Percentiles rank a stretch among this genome's conserved stretches.
These are phyloP conservation scores for Hypholoma fasciculare DNA, from an alignment of 768 basidiomycete species.

Conservation along the genomic window DNA sequence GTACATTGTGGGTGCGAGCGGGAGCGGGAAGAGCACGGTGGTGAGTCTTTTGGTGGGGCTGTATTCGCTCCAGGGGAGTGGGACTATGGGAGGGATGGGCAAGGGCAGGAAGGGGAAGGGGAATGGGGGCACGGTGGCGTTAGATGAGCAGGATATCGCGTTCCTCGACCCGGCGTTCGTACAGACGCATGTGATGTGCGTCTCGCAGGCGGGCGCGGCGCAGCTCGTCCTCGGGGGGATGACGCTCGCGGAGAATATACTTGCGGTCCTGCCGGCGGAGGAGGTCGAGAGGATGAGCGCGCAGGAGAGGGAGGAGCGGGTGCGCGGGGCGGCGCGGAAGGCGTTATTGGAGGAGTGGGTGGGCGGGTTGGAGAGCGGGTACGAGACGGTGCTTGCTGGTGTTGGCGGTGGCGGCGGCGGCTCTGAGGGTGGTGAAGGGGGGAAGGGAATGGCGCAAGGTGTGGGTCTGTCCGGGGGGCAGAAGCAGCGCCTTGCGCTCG, in stretches of 20 bases:
- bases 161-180: constrained; percentile 75
- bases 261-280: constrained; percentile 42
- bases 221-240: constrained; percentile 66
- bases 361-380: constrained; percentile 79
- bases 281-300: constrained; percentile 30
- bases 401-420: constrained; percentile 2
- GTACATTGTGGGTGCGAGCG: constrained; percentile 89
- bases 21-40: constrained; percentile 92
- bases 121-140: constrained; percentile 54
- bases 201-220: constrained; percentile 64
- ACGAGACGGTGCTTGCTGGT: constrained; percentile 78
- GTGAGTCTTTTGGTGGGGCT: constrained; percentile 79
- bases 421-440: neutral
- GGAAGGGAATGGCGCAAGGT: constrained; percentile 37
- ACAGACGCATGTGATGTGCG: constrained; percentile 68
- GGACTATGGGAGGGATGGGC: too few relatives aligned
- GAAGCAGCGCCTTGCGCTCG: constrained; percentile 87
- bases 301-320: constrained; percentile 39
- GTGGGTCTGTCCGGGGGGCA: constrained; percentile 89
- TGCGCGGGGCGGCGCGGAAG: constrained; percentile 78
- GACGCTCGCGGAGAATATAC: constrained; percentile 75
- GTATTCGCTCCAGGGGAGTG: constrained; percentile 48
- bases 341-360: constrained; percentile 91
- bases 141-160: constrained; percentile 82
- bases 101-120: too few relatives aligned